phyloP scores from a whole-genome alignment of 257 asterid genomes.

The Scutellaria galericulata region DNA sequence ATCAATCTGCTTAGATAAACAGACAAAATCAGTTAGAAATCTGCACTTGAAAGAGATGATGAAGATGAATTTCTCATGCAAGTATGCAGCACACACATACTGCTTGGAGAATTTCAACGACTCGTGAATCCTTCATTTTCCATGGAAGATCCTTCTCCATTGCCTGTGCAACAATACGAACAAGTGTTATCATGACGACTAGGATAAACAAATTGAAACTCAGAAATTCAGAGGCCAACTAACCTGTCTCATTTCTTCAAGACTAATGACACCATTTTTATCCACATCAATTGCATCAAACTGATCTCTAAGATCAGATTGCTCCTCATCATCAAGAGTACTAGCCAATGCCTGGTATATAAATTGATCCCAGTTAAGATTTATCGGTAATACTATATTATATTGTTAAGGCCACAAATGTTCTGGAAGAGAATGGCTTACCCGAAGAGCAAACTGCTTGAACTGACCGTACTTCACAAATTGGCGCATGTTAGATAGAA shows the following conservation, averaged over 20 bases:
- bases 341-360: conserved; percentile 84
- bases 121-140: conserved; percentile 96
- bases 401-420: neutral
- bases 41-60: neutral
- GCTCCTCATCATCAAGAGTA: conserved; percentile 89
- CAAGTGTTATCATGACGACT: neutral
- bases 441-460: conserved; percentile 98
- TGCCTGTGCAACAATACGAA: conserved; percentile 56
- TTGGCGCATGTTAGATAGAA: conserved; percentile 87
- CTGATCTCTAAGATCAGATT: conserved; percentile 88
- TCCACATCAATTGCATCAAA: conserved; percentile 97
- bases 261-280: conserved; percentile 92
- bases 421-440: conserved; percentile 39
- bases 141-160: conserved; percentile 97
- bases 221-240: conserved; percentile 22
- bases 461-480: conserved; percentile 89
- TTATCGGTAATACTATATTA: neutral
- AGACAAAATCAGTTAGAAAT: conserved; percentile 28
- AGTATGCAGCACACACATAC: conserved; percentile 46
- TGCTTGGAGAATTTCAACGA: conserved; percentile 96
- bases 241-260: conserved; percentile 99
- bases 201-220: conserved; percentile 24
- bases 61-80: neutral
- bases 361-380: conserved; percentile 8
- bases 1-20: conserved; percentile 71